These are phyloP conservation scores for Graphium sp. DNA, from an alignment of 2,329 filamentous ascomycete genomes.

Conservation along the genomic window DNA sequence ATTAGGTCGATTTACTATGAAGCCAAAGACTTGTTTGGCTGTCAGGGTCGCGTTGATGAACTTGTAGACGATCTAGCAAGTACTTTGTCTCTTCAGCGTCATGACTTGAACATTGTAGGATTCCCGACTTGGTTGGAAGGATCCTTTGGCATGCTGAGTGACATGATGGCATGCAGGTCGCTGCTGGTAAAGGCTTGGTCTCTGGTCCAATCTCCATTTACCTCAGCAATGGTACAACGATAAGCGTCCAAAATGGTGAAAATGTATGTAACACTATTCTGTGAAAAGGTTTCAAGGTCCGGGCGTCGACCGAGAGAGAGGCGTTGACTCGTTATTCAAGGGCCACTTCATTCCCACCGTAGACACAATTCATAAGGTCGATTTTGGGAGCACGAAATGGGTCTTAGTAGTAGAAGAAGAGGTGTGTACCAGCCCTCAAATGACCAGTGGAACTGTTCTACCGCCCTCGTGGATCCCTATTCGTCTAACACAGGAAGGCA, in stretches of 20 bases:
- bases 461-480: background rate
- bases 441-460: too few relatives aligned
- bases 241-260: too few relatives aligned
- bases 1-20: slow-evolving; percentile 66
- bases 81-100: slow-evolving; percentile 47
- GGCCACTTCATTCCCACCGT: slow-evolving; percentile 43
- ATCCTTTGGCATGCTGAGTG: background rate
- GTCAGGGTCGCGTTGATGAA: slow-evolving; percentile 50
- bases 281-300: too few relatives aligned
- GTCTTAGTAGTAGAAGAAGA: slow-evolving; percentile 69
- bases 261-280: too few relatives aligned
- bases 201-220: slow-evolving; percentile 36
- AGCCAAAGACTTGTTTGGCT: slow-evolving; percentile 53
- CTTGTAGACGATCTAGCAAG: slow-evolving; percentile 60
- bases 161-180: slow-evolving; percentile 30
- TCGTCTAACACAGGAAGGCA: slow-evolving; percentile 31
- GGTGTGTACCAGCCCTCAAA: slow-evolving; percentile 18
- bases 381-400: slow-evolving; percentile 38
- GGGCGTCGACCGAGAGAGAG: too few relatives aligned
- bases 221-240: too few relatives aligned
- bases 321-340: slow-evolving; percentile 22
- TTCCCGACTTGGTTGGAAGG: slow-evolving; percentile 12
- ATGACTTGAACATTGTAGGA: slow-evolving; percentile 51
- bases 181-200: slow-evolving; percentile 56
- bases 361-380: slow-evolving; percentile 27